These are phyloP conservation scores for Diaporthe aspalathi DNA, from an alignment of 2,329 filamentous ascomycete genomes.

Conservation along the genomic window DNA sequence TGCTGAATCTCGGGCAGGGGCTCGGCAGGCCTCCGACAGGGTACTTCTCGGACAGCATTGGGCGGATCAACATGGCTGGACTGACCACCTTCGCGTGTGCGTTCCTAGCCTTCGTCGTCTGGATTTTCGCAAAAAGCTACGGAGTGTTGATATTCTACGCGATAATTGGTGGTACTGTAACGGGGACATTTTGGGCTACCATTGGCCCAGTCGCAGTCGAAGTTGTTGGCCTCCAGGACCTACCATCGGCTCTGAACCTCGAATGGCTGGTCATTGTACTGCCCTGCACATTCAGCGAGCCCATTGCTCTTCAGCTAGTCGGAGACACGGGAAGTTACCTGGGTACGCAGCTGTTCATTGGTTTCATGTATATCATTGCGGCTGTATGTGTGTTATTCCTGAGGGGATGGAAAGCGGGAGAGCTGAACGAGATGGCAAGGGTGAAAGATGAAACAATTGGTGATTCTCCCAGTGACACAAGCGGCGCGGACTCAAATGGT, in stretches of 20 bases:
- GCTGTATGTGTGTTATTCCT: background rate
- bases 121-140: conserved; percentile 75
- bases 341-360: background rate
- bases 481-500: background rate
- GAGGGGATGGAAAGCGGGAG: background rate
- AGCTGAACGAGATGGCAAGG: background rate
- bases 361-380: background rate
- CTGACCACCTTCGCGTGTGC: conserved; percentile 73
- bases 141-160: conserved; percentile 78
- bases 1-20: conserved; percentile 76
- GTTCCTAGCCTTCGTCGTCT: conserved; percentile 75
- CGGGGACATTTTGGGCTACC: conserved; percentile 78
- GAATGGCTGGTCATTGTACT: conserved; percentile 78
- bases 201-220: conserved; percentile 78
- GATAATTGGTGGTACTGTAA: conserved; percentile 71
- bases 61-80: conserved; percentile 78
- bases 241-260: conserved; percentile 76
- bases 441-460: background rate
- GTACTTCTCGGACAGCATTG: conserved; percentile 75
- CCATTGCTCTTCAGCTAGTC: conserved; percentile 70
- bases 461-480: background rate
- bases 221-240: conserved; percentile 75
- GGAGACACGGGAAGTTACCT: conserved; percentile 36
- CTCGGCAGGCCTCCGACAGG: conserved; percentile 79
- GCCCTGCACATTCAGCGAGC: conserved; percentile 76